A percentile compares a stretch with the other conserved stretches of the same genome.
Evolutionary conservation across 257 asterid species (phyloP).

Genomic region (Craterostigma plantagineum): DNA sequence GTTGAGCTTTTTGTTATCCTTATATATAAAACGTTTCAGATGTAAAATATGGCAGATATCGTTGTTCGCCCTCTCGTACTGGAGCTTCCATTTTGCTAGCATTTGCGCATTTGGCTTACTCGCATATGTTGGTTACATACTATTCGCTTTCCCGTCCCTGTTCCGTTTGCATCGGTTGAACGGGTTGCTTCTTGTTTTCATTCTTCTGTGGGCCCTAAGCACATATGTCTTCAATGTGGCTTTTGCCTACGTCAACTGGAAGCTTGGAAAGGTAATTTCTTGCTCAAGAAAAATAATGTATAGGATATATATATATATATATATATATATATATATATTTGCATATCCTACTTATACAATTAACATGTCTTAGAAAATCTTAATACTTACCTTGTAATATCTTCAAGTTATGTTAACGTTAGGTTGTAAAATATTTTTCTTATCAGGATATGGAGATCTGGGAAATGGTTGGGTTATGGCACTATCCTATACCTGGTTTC

Average conservation of each 20-base stretch:
- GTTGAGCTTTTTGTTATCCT: slow-evolving; percentile 4
- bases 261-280: slow-evolving; percentile 63
- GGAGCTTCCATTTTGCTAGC: slow-evolving; percentile 99
- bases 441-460: slow-evolving; percentile 91
- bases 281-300: not conserved
- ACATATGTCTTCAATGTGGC: slow-evolving; percentile 86
- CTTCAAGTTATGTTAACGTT: slow-evolving; percentile 12
- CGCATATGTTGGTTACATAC: slow-evolving; percentile 78
- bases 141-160: slow-evolving; percentile 82
- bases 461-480: slow-evolving; percentile 99
- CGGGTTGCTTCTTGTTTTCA: slow-evolving; percentile 93
- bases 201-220: slow-evolving; percentile 97
- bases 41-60: slow-evolving; percentile 60
- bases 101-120: slow-evolving; percentile 93
- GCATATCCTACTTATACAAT: no score
- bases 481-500: slow-evolving; percentile 94
- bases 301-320: no score
- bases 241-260: slow-evolving; percentile 63
- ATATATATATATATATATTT: no score
- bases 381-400: slow-evolving; percentile 8
- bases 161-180: slow-evolving; percentile 79
- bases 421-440: not conserved
- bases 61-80: slow-evolving; percentile 71
- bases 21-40: slow-evolving; percentile 17
- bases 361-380: slow-evolving; percentile 10